Percentiles rank a stretch among this genome's conserved stretches.
These are phyloP conservation scores for Gaeumannomyces tritici DNA, from an alignment of 2,329 filamentous ascomycete species.

Conservation along the genomic window DNA sequence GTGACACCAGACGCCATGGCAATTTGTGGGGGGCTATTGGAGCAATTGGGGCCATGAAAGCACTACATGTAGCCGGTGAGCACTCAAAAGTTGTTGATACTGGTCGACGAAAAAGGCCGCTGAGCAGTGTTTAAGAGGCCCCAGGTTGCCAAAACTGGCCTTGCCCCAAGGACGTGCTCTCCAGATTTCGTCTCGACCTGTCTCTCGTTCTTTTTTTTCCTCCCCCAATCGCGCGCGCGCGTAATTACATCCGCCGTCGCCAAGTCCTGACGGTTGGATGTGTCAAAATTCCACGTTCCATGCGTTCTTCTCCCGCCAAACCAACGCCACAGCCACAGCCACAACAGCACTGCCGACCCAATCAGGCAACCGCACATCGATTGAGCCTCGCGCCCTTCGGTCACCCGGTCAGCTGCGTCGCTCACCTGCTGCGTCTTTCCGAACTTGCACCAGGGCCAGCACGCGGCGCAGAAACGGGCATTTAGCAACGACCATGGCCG, in stretches of 20 bases:
- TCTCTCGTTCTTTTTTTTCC: background rate
- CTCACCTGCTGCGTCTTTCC: background rate
- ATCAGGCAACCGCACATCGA: background rate
- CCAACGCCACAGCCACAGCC: background rate
- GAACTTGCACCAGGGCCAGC: background rate
- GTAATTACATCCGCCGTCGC: background rate
- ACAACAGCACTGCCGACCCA: background rate
- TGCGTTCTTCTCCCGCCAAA: background rate
- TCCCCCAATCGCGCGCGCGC: no score
- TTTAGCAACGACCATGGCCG: background rate
- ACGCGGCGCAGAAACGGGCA: background rate
- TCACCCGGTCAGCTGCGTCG: background rate
- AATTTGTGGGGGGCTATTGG: background rate
- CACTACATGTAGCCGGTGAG: no score
- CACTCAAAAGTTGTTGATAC: background rate
- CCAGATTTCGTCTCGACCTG: background rate
- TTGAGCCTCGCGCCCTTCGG: background rate
- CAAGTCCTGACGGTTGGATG: no score
- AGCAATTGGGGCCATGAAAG: no score
- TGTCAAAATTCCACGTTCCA: background rate
- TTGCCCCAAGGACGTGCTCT: background rate
- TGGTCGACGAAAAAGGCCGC: background rate
- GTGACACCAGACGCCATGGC: background rate
- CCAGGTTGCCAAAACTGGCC: background rate
- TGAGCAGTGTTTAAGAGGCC: background rate